These are phyloP conservation scores for Ramaria rubella DNA, from an alignment of 768 basidiomycete genomes.

Conservation along the genomic window DNA sequence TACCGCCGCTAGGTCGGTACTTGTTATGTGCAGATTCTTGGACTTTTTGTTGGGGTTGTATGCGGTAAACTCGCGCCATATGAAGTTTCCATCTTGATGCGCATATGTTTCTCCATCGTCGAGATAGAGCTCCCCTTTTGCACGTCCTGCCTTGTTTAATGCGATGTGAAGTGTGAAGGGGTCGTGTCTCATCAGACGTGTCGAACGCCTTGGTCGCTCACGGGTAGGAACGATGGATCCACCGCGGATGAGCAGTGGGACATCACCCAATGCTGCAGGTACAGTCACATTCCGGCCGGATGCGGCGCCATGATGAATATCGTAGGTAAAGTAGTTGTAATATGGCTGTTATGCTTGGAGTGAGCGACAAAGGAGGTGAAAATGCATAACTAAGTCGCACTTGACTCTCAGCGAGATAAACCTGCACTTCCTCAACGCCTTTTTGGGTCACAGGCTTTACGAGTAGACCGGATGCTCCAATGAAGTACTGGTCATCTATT, in stretches of 20 bases:
- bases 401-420: constrained; percentile 87
- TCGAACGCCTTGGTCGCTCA: constrained; percentile 79
- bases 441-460: constrained; percentile 84
- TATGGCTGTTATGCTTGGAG: constrained; percentile 53
- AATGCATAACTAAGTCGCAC: constrained; percentile 28
- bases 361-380: not conserved
- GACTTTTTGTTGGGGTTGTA: constrained; percentile 35
- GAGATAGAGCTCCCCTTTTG: constrained; percentile 83
- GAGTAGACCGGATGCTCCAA: constrained; percentile 82
- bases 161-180: constrained; percentile 90
- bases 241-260: constrained; percentile 85
- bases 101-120: constrained; percentile 88
- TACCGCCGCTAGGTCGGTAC: constrained; percentile 44
- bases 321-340: constrained; percentile 84
- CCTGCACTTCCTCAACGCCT: constrained; percentile 56
- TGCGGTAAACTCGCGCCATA: constrained; percentile 76
- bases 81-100: constrained; percentile 67
- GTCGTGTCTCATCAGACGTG: constrained; percentile 82
- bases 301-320: constrained; percentile 57
- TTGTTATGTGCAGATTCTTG: constrained; percentile 42
- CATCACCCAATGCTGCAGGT: constrained; percentile 68
- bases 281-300: constrained; percentile 67
- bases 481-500: constrained; percentile 91
- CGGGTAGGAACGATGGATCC: constrained; percentile 86
- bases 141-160: constrained; percentile 49